Base-by-base conservation (phyloP, 192 early-diverging fungal genomes). In the Cetraspora pellucida region DNA sequence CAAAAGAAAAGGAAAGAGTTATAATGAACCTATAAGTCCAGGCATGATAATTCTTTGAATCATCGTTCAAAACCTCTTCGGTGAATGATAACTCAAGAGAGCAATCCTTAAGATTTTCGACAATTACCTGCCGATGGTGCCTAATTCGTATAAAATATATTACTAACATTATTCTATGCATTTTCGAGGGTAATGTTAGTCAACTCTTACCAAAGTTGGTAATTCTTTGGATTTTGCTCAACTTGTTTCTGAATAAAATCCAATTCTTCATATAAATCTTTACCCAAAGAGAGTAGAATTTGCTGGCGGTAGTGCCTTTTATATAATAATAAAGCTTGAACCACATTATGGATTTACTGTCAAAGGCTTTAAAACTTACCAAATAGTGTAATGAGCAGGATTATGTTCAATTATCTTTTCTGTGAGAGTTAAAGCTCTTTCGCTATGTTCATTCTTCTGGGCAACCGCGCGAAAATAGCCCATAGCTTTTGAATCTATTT, bases 21-120 rank as follows among this genome's bases (percentile, higher is more conserved):
- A 72, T 11, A 16, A 7, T 71, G 9, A 74, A 90, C 87, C 92
- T 89, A 80, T 99, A 98, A 2, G 91, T 89, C 98, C 98, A 99
- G 0, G 94, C 95, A 82, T 99, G 98, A 80, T 99, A 99, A 82
- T 99, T 99, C 81, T 99, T 99, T 23, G 94, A 88, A 60, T 99
- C 98, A 10, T 86, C 82, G 28, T 85, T 88, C 28, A 99, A 80
- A 21, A 93, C 81, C 1, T 69, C 44, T 45, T 90, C 87, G 52
- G 97, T 85, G 65, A 95, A 96, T 11, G 80, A 78, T 37, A 94
- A 77, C 82, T 99, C 98, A 1, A 79, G 68, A 21, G 79, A 72
- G 37, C 89, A 52, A 71, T 90, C 85, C 50, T 80, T 77, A 11
- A 87, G 79, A 30, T 87, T 82, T 47, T 90, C 87, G 1, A 95